phyloP scores from a whole-genome alignment of 257 asterid species.

The Forsythia suspensa region DNA sequence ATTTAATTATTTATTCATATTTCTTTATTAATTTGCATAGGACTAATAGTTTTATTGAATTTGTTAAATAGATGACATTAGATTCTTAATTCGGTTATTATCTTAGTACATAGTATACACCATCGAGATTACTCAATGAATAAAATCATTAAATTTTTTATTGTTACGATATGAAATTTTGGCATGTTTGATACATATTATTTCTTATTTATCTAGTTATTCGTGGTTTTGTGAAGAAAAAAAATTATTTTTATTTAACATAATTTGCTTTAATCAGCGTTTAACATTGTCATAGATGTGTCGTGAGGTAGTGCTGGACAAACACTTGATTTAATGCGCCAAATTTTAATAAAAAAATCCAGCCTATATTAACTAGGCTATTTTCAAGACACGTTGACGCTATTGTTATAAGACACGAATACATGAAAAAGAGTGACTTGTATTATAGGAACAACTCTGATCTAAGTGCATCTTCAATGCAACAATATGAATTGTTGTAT shows the following conservation, averaged over 20 bases:
- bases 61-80: not conserved
- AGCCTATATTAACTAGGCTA: not conserved
- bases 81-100: no score
- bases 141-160: no score
- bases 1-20: no score
- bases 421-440: not conserved
- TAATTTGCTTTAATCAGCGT: not conserved
- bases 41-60: not conserved
- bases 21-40: not conserved
- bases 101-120: not conserved
- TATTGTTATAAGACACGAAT: no score
- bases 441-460: not conserved
- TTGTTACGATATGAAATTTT: no score
- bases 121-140: no score
- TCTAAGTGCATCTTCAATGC: no score
- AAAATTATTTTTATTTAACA: no score
- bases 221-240: no score
- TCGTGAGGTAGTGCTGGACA: not conserved
- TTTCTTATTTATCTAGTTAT: no score
- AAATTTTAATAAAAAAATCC: not conserved
- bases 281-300: no score
- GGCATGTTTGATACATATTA: not conserved
- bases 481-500: no score
- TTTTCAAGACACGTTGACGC: not conserved
- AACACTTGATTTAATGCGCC: not conserved